These are phyloP conservation scores for Pilaira anomala DNA, from an alignment of 192 early-diverging fungal species.

Conservation along the genomic window DNA sequence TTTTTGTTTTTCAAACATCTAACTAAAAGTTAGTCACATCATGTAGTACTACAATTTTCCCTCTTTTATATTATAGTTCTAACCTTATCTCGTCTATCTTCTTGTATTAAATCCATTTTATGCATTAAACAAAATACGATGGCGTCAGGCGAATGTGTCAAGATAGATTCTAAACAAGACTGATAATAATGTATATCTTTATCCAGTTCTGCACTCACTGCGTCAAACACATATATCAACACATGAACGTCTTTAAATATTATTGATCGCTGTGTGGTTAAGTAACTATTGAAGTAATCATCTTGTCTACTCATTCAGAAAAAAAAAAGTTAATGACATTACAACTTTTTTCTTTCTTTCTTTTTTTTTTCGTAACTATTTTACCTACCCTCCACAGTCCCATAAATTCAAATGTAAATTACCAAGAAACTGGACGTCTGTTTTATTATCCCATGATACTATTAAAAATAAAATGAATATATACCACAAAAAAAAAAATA, in stretches of 20 bases:
- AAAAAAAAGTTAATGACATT: background rate
- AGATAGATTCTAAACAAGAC: constrained; percentile 3
- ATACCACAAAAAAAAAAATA: background rate
- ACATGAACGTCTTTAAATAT: constrained; percentile 15
- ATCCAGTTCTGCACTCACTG: background rate
- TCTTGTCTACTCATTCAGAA: constrained; percentile 4
- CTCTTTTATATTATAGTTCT: no score
- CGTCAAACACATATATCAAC: constrained; percentile 12
- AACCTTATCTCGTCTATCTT: constrained; percentile 9
- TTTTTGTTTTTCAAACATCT: constrained; percentile 69
- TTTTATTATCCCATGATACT: constrained; percentile 17
- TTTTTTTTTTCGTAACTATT: background rate
- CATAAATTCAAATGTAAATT: constrained; percentile 16
- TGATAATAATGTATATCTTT: constrained; percentile 18
- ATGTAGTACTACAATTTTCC: no score
- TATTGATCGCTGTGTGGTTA: background rate
- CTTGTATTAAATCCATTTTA: constrained; percentile 18
- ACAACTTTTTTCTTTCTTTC: no score
- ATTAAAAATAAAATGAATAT: background rate
- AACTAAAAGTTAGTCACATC: background rate
- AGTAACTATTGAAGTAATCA: constrained; percentile 1
- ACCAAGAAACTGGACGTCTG: constrained; percentile 14
- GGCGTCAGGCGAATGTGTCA: constrained; percentile 6
- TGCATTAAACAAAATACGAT: constrained; percentile 9
- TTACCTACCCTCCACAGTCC: constrained; percentile 12